These are phyloP conservation scores for Asterochloris sp. DNA, from an alignment of 139 green algal species.

Conservation along the genomic window DNA sequence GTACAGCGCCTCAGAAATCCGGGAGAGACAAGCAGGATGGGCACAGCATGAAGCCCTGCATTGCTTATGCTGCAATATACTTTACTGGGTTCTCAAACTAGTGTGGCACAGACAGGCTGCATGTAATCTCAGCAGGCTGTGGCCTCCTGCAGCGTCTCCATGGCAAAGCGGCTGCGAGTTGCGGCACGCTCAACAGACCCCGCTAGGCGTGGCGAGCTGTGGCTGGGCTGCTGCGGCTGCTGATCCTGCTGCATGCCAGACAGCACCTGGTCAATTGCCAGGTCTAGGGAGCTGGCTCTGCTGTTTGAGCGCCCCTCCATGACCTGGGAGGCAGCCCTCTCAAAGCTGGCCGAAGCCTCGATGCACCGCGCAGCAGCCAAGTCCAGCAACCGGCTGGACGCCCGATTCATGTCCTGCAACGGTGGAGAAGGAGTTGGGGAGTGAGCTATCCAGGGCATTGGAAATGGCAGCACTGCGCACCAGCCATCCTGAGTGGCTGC, in stretches of 20 bases:
- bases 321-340: constrained; percentile 11
- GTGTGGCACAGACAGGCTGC: too few species aligned
- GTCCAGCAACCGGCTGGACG: background rate
- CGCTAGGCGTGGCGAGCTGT: too few species aligned
- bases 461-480: background rate
- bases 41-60: too few species aligned
- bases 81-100: too few species aligned
- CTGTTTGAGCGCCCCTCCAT: background rate
- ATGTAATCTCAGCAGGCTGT: too few species aligned
- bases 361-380: background rate
- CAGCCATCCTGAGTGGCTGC: background rate
- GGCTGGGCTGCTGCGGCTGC: too few species aligned
- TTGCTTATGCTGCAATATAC: too few species aligned
- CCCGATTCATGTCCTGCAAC: background rate
- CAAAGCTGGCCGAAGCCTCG: background rate
- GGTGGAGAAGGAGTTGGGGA: background rate
- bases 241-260: background rate
- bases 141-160: too few species aligned
- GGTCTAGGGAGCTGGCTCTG: background rate
- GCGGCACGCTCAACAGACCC: too few species aligned
- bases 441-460: background rate
- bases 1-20: too few species aligned
- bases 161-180: too few species aligned
- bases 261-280: constrained; percentile 13
- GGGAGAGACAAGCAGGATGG: too few species aligned